Evolutionary conservation across 2,329 filamentous ascomycete species (phyloP), one percentile per base, ranked within the genome.

Genomic region (Penicillium sp.): DNA sequence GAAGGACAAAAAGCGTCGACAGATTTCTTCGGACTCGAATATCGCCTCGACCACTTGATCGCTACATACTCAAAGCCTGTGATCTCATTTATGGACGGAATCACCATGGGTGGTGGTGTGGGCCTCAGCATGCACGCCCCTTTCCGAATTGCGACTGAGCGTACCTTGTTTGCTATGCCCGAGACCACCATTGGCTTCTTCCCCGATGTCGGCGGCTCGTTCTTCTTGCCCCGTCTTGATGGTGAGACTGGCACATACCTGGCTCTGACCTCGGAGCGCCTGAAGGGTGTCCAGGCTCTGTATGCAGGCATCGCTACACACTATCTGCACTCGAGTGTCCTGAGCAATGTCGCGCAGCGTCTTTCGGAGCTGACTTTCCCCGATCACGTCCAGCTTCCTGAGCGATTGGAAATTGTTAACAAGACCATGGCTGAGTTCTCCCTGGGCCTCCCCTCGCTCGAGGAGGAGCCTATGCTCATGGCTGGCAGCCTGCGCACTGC

Each of bases 151-250:
- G 94, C 94, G 35, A 99, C 94, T 2, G 94, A 99, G 76, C 88
- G 88, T 70, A 99, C 94, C 6, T 77, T 96, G 44, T 97, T 99
- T 68, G 92, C 95, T 64, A 99, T 99, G 94, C 94, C 94, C 29
- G 94, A 99, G 78, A 99, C 94, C 4, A 96, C 86, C 8, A 99
- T 99, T 69, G 94, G 94, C 36, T 97, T 97, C 81, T 99, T 99
- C 81, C 94, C 95, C 7, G 95, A 99, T 68, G 94, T 99, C 45
- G 94, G 94, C 57, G 95, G 88, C 30, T 95, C 90, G 10, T 99
- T 97, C 79, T 97, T 97, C 81, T 80, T 99, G 50, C 90, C 94
- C 14, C 84, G 91, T 59, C 86, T 99, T 80, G 86, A 95, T 66
- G 94, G 94, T 46, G 79, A 86, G 55, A 76, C 96, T 52, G 94